Conservation (phyloP, 2,329 filamentous ascomycete genomes). For the Shiraia sp. region DNA sequence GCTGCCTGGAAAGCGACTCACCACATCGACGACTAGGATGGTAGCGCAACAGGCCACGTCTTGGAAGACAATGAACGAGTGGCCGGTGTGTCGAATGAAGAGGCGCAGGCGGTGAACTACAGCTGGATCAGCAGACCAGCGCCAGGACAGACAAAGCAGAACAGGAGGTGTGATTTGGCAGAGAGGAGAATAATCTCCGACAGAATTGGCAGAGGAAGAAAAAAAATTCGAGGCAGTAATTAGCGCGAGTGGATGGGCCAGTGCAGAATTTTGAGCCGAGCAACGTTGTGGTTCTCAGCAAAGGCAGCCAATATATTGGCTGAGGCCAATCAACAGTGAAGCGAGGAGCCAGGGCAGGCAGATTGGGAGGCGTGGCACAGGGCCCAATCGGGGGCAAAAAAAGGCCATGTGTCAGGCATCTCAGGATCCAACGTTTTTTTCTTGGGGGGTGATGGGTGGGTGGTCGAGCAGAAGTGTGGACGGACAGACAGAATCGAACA, state of each 20-base stretch:
- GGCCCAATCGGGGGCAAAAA: constrained; percentile 25
- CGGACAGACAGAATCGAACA: too few species aligned
- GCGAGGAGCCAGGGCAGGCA: constrained; percentile 1
- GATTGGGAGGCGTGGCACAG: too few species aligned
- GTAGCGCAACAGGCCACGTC: constrained; percentile 35
- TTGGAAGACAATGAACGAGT: constrained; percentile 11
- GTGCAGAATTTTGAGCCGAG: too few species aligned
- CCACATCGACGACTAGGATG: constrained; percentile 8
- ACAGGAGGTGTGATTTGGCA: constrained; percentile 15
- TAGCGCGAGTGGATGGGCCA: too few species aligned
- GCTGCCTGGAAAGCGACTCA: constrained; percentile 4
- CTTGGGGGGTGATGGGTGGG: too few species aligned
- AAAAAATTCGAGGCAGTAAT: constrained; percentile 17
- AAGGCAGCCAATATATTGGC: constrained; percentile 30
- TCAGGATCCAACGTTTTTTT: background rate
- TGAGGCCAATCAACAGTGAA: constrained; percentile 25
- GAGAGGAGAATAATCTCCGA: constrained; percentile 34
- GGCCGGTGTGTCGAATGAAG: constrained; percentile 15
- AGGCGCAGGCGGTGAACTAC: constrained; percentile 16
- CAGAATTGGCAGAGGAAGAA: constrained; percentile 36
- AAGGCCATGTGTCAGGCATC: constrained; percentile 34
- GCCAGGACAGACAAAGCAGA: constrained; percentile 14
- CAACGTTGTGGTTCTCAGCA: constrained; percentile 37
- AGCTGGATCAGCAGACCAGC: constrained; percentile 30
- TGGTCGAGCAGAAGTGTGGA: too few species aligned